These are phyloP conservation scores for Pseudogymnoascus sp. DNA, from an alignment of 2,329 filamentous ascomycete genomes.

Conservation along the genomic window DNA sequence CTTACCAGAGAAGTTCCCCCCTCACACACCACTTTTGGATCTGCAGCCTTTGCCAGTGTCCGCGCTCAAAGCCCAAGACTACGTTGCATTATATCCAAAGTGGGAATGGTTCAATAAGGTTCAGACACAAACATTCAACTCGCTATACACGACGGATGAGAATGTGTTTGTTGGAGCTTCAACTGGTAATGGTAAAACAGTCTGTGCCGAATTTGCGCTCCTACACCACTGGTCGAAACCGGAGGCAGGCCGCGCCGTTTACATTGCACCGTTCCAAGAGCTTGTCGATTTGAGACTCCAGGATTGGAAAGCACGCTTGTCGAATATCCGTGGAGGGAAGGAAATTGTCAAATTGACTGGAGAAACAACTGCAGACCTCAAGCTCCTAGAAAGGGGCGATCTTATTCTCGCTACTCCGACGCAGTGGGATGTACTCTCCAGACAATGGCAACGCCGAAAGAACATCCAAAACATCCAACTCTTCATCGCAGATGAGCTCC, in stretches of 20 bases:
- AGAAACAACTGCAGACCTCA: conserved; percentile 84
- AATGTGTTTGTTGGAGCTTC: conserved; percentile 92
- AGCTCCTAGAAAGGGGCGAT: conserved; percentile 79
- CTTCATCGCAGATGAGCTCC: conserved; percentile 91
- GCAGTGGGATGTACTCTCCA: conserved; percentile 93
- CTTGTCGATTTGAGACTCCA: conserved; percentile 74
- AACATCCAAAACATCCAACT: conserved; percentile 86
- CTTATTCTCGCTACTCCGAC: conserved; percentile 85
- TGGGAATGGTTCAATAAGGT: conserved; percentile 94
- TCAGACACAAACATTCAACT: conserved; percentile 95
- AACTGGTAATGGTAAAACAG: conserved; percentile 91
- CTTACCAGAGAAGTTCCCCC: conserved; percentile 88
- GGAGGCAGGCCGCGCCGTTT: conserved; percentile 74
- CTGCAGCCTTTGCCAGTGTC: conserved; percentile 85
- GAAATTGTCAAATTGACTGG: conserved; percentile 89
- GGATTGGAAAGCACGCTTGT: conserved; percentile 78
- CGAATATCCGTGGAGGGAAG: conserved; percentile 71
- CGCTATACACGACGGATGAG: conserved; percentile 82
- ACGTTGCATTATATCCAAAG: conserved; percentile 70
- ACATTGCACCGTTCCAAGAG: conserved; percentile 92
- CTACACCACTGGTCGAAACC: conserved; percentile 77
- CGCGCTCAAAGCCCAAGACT: conserved; percentile 81
- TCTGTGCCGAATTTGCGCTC: conserved; percentile 91
- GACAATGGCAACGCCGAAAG: conserved; percentile 94
- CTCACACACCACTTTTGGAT: conserved; percentile 86